A percentile compares a stretch with the other conserved stretches of the same genome.
These are phyloP conservation scores for Ilyonectria mors-panacis DNA, from an alignment of 2,329 filamentous ascomycete genomes.

Conservation along the genomic window DNA sequence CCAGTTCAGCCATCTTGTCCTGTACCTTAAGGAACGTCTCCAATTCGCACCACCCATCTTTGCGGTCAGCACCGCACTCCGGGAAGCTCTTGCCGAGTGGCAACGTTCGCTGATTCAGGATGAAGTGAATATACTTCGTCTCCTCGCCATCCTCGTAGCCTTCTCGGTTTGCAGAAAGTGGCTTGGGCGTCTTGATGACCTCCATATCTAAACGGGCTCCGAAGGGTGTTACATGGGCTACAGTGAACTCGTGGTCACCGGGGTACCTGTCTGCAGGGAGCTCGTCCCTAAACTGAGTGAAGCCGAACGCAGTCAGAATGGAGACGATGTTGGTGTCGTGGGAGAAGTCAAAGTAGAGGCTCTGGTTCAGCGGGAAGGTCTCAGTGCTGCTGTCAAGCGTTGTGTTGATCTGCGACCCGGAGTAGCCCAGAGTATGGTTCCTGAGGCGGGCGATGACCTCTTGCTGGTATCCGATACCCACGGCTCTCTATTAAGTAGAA, in stretches of 20 bases:
- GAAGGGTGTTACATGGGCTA: constrained; percentile 79
- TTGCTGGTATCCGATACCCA: constrained; percentile 81
- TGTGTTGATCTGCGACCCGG: constrained; percentile 74
- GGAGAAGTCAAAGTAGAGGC: constrained; percentile 82
- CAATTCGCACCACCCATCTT: constrained; percentile 85
- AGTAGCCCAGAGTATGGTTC: constrained; percentile 74
- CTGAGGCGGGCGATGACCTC: constrained; percentile 80
- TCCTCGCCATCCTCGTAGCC: constrained; percentile 67
- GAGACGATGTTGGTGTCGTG: constrained; percentile 83
- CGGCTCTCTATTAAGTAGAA: constrained; percentile 65
- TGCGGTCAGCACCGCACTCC: constrained; percentile 72
- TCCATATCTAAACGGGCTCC: constrained; percentile 82
- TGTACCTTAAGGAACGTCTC: constrained; percentile 76
- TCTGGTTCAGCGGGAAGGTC: constrained; percentile 82
- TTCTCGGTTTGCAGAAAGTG: constrained; percentile 69
- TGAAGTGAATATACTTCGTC: constrained; percentile 81
- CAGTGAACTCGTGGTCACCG: constrained; percentile 73
- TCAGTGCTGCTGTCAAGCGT: constrained; percentile 77
- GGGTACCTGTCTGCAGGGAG: constrained; percentile 71
- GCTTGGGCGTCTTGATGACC: constrained; percentile 77
- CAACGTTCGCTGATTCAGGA: constrained; percentile 81
- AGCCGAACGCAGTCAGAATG: constrained; percentile 79
- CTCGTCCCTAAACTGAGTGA: constrained; percentile 76
- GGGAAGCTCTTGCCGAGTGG: constrained; percentile 77
- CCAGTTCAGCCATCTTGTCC: constrained; percentile 69